phyloP scores from a whole-genome alignment of 2,329 filamentous ascomycete species.

The Verticillium albo-atrum region DNA sequence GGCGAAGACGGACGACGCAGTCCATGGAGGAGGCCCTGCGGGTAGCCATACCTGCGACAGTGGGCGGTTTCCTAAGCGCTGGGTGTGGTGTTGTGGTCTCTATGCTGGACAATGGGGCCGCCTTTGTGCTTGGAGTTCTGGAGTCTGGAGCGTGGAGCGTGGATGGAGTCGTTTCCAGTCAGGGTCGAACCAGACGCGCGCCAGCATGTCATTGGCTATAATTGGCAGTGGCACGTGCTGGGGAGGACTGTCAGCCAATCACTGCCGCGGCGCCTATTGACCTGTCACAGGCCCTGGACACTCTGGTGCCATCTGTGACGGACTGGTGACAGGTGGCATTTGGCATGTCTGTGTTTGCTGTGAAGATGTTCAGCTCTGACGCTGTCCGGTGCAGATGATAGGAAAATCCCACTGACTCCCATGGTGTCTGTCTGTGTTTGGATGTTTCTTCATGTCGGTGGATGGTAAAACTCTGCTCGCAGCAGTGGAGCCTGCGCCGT shows the following conservation, averaged over 20 bases:
- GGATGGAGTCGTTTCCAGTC: constrained; percentile 4
- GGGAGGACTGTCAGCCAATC: constrained; percentile 7
- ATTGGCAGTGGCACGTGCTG: constrained; percentile 2
- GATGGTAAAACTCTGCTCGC: too few relatives aligned
- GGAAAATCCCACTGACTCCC: too few relatives aligned
- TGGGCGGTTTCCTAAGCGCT: constrained; percentile 8
- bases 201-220: constrained; percentile 12
- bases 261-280: constrained; percentile 8
- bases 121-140: background rate
- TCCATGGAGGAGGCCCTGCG: constrained; percentile 5
- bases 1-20: background rate
- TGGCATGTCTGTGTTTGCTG: too few relatives aligned
- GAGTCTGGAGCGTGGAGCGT: background rate
- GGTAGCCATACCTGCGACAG: constrained; percentile 6
- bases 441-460: too few relatives aligned
- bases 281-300: background rate
- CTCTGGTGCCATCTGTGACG: background rate
- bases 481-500: too few relatives aligned
- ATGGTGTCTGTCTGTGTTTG: too few relatives aligned
- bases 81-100: background rate
- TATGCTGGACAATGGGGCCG: too few relatives aligned
- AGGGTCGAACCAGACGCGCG: constrained; percentile 11
- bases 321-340: too few relatives aligned
- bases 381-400: too few relatives aligned
- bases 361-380: too few relatives aligned